Base-by-base conservation (phyloP, 2,329 filamentous ascomycete genomes). In the Bertia moriformis region DNA sequence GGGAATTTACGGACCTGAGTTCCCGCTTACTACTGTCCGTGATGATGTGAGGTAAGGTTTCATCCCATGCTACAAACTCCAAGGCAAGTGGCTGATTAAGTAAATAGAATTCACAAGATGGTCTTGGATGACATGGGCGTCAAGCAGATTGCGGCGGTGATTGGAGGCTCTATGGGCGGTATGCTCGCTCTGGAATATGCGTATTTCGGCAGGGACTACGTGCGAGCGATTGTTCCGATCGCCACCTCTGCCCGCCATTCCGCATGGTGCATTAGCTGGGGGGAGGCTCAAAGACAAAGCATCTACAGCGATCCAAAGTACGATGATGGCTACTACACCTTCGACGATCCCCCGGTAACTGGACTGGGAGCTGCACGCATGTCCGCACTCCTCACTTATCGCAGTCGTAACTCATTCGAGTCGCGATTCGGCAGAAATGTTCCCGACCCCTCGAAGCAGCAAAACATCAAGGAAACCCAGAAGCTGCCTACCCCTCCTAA, bases 1-100 rank as follows among this genome's bases (percentile, higher is more conserved):
- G 7, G 32, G 32, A 46, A 60, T 66, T 42, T 80, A 80, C 49
- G 75, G 75, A 2, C 75, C 75, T 5, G 74, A 81, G 44, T 83
- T 82, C 43, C 78, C 78, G 32, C 58, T 81, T 46, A 80, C 77
- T 4, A 82, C 77, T 1, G 69, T 81, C 27, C 62, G 75, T 46
- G 78, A 83, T 53, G 78, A 83, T 56, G 76, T 82, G 39, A 58
- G 58, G 42, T 56, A 14, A 35, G 32, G 7, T 27, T 27, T 35
- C 10, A n/a, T 10, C 24, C n/a, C 24, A 29, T 29, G n/a, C 24
- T 10, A 10, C 24, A 29, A 29, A n/a, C 24, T 29, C n/a, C 10
- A 29, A n/a, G 10, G 10, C 10, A 19, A 14, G 35, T 18, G 13
- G 39, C 35, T 38, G 20, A 39, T n/a, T 40, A 12, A 20, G n/a